Conservation (phyloP, 2,329 filamentous ascomycete genomes). For the Blastomyces gilchristii region DNA sequence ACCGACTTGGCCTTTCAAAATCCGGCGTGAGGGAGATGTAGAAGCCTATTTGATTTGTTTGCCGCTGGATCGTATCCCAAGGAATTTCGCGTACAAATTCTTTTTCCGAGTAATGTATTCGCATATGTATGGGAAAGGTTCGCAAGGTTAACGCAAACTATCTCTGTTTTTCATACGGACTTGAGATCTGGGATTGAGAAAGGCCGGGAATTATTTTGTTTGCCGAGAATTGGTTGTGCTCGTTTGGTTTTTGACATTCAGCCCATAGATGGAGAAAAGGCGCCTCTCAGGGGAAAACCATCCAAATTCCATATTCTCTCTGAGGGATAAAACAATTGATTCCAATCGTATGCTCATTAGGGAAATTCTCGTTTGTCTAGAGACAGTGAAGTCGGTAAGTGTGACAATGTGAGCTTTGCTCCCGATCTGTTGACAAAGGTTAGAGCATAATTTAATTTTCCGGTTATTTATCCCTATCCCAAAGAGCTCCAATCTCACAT, state of each 20-base stretch:
- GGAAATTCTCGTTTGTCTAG: neutral
- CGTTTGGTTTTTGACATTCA: neutral
- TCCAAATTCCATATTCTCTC: neutral
- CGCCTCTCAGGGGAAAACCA: neutral
- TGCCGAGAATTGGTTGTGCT: neutral
- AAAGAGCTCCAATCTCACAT: neutral
- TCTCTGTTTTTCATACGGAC: neutral
- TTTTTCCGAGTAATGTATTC: neutral
- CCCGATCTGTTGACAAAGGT: neutral
- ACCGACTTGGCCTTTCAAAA: neutral
- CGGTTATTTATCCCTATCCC: neutral
- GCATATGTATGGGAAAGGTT: neutral
- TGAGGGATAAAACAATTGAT: neutral
- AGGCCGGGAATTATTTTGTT: neutral
- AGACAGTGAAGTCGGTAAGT: neutral
- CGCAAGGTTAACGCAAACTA: neutral
- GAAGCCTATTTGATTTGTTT: neutral
- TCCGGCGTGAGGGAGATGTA: neutral
- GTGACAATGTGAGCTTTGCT: neutral
- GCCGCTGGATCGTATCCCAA: neutral
- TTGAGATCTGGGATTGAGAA: neutral
- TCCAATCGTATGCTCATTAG: neutral
- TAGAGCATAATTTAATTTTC: neutral
- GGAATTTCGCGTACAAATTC: neutral
- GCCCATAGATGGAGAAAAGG: neutral